Conservation (phyloP, 805 yeast species). For the Tetrapisispora taiwanensis region DNA sequence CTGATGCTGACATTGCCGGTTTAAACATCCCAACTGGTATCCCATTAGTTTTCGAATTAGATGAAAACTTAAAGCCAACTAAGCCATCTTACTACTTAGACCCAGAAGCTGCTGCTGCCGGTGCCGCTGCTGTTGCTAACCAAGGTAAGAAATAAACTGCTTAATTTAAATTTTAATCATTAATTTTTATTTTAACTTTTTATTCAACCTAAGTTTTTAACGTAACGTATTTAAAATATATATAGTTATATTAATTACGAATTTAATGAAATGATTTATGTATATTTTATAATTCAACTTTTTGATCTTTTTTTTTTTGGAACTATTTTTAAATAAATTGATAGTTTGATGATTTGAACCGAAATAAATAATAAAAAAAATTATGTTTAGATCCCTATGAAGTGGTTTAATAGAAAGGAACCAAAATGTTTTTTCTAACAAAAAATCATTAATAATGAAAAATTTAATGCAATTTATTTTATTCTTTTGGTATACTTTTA, state of each 20-base stretch:
- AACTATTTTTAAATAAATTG: too few relatives aligned
- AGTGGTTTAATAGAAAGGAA: too few relatives aligned
- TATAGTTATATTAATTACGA: conserved; percentile 2
- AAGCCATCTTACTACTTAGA: conserved; percentile 94
- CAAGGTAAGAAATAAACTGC: conserved; percentile 59
- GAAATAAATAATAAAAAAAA: too few relatives aligned
- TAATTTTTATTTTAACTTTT: neutral
- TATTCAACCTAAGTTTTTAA: neutral
- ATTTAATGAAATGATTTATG: conserved; percentile 1
- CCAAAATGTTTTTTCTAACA: neutral
- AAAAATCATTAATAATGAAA: neutral
- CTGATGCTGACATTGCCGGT: conserved; percentile 85
- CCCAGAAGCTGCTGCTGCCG: conserved; percentile 99
- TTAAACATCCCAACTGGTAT: conserved; percentile 98
- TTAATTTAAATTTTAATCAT: neutral
- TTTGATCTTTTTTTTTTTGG: neutral
- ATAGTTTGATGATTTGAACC: too few relatives aligned
- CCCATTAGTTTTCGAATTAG: conserved; percentile 94
- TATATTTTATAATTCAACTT: neutral
- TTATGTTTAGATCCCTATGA: too few relatives aligned
- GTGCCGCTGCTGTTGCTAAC: conserved; percentile 98
- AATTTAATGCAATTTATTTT: too few relatives aligned
- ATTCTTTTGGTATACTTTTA: too few relatives aligned
- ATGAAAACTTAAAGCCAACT: conserved; percentile 73
- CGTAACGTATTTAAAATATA: conserved; percentile 3